These are phyloP conservation scores for Ashbya aceris DNA, from an alignment of 1,139 yeast genomes.

Conservation along the genomic window DNA sequence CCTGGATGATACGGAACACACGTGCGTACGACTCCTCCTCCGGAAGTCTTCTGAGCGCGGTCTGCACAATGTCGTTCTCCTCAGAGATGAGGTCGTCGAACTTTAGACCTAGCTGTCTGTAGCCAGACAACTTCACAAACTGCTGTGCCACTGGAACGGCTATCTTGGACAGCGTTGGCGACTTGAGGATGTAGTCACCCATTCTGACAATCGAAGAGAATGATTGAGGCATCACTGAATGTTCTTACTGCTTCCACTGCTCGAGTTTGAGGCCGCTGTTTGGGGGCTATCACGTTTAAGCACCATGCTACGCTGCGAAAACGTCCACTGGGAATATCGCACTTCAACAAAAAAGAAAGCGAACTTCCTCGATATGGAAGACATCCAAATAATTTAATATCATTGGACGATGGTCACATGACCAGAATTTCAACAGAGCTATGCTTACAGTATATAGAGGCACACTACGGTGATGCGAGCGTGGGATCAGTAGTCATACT, in stretches of 20 bases:
- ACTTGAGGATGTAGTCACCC: constrained; percentile 71
- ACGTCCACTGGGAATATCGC: not conserved
- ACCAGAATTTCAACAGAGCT: not conserved
- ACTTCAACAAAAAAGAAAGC: not conserved
- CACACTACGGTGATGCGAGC: too few species aligned
- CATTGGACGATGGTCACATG: constrained; percentile 7
- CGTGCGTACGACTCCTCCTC: constrained; percentile 78
- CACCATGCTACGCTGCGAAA: too few species aligned
- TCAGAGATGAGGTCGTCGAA: constrained; percentile 81
- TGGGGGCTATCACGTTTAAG: too few species aligned
- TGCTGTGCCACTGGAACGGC: constrained; percentile 72
- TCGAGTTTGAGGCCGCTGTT: not conserved
- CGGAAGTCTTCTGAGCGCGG: constrained; percentile 82
- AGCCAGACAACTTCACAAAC: constrained; percentile 70
- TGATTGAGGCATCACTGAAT: constrained; percentile 35
- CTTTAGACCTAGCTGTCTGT: constrained; percentile 87
- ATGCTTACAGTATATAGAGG: too few species aligned
- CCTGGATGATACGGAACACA: constrained; percentile 83
- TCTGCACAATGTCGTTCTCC: constrained; percentile 80
- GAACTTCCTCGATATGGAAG: not conserved
- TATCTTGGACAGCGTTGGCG: constrained; percentile 68
- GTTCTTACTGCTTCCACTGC: not conserved
- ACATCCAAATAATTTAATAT: not conserved
- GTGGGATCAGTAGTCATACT: constrained; percentile 34
- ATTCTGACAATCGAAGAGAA: constrained; percentile 75